Evolutionary conservation across 352 stramenopile genomes (phyloP).

Genomic region (Phytophthora nicotianae): DNA sequence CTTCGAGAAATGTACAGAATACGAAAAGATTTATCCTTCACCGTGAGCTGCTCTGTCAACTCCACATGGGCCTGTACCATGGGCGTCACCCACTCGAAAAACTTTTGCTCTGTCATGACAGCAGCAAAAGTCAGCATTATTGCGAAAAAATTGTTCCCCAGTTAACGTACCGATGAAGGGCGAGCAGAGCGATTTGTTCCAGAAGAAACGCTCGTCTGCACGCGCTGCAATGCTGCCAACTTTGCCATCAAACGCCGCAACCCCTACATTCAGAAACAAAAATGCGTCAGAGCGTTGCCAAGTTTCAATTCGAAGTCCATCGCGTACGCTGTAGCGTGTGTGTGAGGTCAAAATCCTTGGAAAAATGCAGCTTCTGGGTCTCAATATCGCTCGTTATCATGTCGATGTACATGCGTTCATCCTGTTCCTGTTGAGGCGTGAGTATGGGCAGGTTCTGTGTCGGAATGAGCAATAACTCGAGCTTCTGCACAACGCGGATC

Average conservation of each 20-base stretch:
- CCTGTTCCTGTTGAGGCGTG: slow-evolving; percentile 55
- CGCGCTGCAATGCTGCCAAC: slow-evolving; percentile 61
- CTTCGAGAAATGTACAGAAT: slow-evolving; percentile 79
- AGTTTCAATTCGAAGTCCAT: background rate
- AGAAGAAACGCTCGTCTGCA: slow-evolving; percentile 93
- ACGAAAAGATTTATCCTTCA: slow-evolving; percentile 60
- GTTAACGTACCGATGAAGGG: slow-evolving; percentile 53
- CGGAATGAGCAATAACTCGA: slow-evolving; percentile 72
- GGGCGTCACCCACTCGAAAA: slow-evolving; percentile 79
- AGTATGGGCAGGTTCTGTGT: slow-evolving; percentile 61
- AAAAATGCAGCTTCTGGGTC: slow-evolving; percentile 75
- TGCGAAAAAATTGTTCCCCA: background rate
- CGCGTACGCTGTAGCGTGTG: slow-evolving; percentile 76
- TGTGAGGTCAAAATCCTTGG: slow-evolving; percentile 77
- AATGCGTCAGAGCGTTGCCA: background rate
- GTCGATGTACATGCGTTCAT: slow-evolving; percentile 62
- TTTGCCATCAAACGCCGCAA: slow-evolving; percentile 56
- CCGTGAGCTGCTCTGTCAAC: slow-evolving; percentile 48
- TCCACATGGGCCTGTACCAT: slow-evolving; percentile 81
- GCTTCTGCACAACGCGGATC: slow-evolving; percentile 60
- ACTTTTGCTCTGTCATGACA: slow-evolving; percentile 59
- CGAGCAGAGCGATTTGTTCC: slow-evolving; percentile 86
- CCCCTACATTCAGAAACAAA: slow-evolving; percentile 36
- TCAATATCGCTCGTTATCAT: slow-evolving; percentile 67
- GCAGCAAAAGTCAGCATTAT: slow-evolving; percentile 1